phyloP scores from a whole-genome alignment of 2,329 filamentous ascomycete genomes.

The Ascochyta viciae-villosae region DNA sequence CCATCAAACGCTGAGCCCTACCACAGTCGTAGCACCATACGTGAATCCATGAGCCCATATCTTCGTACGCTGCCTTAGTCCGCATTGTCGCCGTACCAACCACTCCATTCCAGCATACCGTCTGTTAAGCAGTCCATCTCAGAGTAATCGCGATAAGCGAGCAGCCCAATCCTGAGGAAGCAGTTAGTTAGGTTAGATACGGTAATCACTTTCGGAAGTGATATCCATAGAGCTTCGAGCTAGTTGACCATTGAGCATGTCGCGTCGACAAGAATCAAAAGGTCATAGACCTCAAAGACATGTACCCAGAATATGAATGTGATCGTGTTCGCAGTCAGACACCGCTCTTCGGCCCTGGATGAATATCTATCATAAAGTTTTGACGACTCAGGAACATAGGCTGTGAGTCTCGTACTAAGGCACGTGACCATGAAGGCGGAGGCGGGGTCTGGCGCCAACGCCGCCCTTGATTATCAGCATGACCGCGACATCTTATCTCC shows the following conservation, averaged over 20 bases:
- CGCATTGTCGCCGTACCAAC: conserved; percentile 50
- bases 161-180: conserved; percentile 59
- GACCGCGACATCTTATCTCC: no score
- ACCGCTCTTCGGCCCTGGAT: neutral
- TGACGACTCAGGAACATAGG: neutral
- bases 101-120: conserved; percentile 57
- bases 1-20: conserved; percentile 52
- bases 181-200: conserved; percentile 58
- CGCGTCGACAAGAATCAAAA: conserved; percentile 57
- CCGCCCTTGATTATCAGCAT: no score
- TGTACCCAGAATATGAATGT: neutral
- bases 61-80: conserved; percentile 47
- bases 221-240: conserved; percentile 53
- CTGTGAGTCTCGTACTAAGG: no score
- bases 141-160: conserved; percentile 61
- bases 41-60: conserved; percentile 56
- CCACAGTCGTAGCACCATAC: conserved; percentile 58
- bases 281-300: conserved; percentile 48
- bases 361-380: neutral
- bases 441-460: no score
- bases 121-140: conserved; percentile 16
- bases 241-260: conserved; percentile 57
- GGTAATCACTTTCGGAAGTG: conserved; percentile 60
- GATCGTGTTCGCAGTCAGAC: neutral
- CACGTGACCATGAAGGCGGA: no score